phyloP scores from a whole-genome alignment of 2,329 filamentous ascomycete species.

The Epichloe hybrida region DNA sequence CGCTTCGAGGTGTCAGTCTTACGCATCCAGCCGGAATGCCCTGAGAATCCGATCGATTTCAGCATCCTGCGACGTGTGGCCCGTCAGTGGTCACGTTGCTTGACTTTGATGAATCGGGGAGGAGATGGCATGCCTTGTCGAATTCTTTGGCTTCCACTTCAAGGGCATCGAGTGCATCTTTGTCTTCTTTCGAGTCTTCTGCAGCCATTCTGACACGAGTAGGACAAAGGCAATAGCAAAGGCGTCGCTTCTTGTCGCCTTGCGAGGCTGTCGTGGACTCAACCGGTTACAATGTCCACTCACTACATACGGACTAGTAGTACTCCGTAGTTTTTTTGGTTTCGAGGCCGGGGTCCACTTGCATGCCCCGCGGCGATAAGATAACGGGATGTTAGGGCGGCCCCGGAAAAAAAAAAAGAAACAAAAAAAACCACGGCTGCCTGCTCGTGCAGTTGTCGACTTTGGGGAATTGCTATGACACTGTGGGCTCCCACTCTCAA shows the following conservation, averaged over 20 bases:
- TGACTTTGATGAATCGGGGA: neutral
- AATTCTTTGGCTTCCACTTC: conserved; percentile 82
- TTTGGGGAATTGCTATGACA: too few species aligned
- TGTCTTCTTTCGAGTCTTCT: conserved; percentile 38
- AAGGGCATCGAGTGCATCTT: conserved; percentile 66
- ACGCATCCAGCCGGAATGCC: conserved; percentile 64
- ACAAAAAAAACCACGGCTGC: neutral
- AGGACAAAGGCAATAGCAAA: neutral
- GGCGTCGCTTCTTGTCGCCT: neutral
- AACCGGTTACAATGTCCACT: too few species aligned
- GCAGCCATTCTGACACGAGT: conserved; percentile 17
- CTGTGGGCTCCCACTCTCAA: too few species aligned
- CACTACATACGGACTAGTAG: too few species aligned
- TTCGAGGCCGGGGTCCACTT: conserved; percentile 6
- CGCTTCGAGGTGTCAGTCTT: conserved; percentile 1
- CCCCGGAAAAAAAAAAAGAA: neutral
- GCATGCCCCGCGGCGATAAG: conserved; percentile 24
- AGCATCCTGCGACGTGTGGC: conserved; percentile 49
- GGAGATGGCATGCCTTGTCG: conserved; percentile 56
- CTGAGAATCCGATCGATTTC: conserved; percentile 91
- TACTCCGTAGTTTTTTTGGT: neutral
- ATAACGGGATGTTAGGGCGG: conserved; percentile 14
- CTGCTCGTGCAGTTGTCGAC: too few species aligned
- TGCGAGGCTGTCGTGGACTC: neutral
- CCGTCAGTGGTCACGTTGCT: conserved; percentile 9